phyloP scores from a whole-genome alignment of 768 basidiomycete genomes.

The Tremella mesenterica region DNA sequence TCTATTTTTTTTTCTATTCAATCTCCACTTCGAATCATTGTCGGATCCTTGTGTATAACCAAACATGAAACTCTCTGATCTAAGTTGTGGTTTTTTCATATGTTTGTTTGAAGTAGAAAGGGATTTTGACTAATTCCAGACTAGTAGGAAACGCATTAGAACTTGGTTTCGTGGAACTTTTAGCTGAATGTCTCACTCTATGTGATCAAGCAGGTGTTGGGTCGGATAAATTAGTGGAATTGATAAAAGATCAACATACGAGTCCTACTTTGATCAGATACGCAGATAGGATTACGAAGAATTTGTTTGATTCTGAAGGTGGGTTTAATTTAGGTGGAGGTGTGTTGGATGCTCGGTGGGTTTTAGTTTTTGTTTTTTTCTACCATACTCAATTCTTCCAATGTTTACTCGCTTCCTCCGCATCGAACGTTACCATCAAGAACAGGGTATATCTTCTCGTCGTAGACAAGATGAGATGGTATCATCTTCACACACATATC shows the following conservation, averaged over 20 bases:
- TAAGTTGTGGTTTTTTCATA: not conserved
- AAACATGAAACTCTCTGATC: not conserved
- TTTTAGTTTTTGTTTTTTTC: slow-evolving; percentile 11
- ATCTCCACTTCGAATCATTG: not conserved
- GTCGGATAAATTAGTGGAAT: slow-evolving; percentile 47
- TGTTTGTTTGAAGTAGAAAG: too few species aligned
- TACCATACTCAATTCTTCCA: not conserved
- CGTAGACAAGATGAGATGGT: too few species aligned
- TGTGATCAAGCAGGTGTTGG: slow-evolving; percentile 76
- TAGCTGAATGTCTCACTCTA: slow-evolving; percentile 75
- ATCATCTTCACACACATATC: too few species aligned
- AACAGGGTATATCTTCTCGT: too few species aligned
- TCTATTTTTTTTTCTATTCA: not conserved
- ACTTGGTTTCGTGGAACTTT: slow-evolving; percentile 63
- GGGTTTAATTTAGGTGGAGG: slow-evolving; percentile 82
- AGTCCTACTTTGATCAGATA: slow-evolving; percentile 52
- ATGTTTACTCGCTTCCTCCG: too few species aligned
- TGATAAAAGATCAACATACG: slow-evolving; percentile 57
- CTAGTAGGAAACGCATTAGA: slow-evolving; percentile 72
- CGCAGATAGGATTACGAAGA: slow-evolving; percentile 53
- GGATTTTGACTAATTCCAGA: slow-evolving; percentile 67
- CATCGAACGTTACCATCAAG: too few species aligned
- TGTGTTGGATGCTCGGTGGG: slow-evolving; percentile 68
- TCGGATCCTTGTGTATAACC: not conserved
- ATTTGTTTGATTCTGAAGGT: slow-evolving; percentile 62